Percentiles rank a stretch among this genome's conserved stretches.
These are phyloP conservation scores for Aureobasidium sp. DNA, from an alignment of 2,329 filamentous ascomycete genomes.

Conservation along the genomic window DNA sequence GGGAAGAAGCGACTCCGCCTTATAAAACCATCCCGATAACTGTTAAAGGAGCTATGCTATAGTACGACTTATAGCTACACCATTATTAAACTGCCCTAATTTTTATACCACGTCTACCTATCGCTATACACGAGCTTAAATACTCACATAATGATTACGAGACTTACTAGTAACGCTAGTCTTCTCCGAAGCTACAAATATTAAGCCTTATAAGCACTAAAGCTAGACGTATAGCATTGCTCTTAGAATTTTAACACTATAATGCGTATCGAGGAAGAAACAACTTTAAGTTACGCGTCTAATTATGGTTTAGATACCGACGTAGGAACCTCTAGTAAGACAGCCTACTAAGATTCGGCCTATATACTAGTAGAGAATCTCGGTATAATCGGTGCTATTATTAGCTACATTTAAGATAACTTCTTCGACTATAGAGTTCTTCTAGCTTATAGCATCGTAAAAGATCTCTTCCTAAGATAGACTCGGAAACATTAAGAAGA, in stretches of 20 bases:
- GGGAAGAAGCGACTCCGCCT: background rate
- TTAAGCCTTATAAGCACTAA: background rate
- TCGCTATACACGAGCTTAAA: background rate
- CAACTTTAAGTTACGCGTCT: background rate
- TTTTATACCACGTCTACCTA: background rate
- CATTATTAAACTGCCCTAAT: background rate
- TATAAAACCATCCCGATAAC: background rate
- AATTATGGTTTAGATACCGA: background rate
- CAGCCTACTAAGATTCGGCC: background rate
- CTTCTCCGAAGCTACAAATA: background rate
- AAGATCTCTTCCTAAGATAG: background rate
- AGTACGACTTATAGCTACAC: background rate
- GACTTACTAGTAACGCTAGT: background rate
- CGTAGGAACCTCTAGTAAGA: background rate
- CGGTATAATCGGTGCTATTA: background rate
- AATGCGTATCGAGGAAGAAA: background rate
- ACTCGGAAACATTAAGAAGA: background rate
- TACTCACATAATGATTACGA: background rate
- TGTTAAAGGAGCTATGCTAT: background rate
- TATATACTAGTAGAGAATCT: background rate
- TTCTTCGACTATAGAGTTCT: background rate
- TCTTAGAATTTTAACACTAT: background rate
- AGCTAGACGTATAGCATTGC: background rate
- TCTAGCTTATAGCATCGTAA: background rate
- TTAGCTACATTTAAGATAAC: background rate